Evolutionary conservation across 1,284 basidiomycete species (phyloP).

Genomic region (Fomitopsis betulina): DNA sequence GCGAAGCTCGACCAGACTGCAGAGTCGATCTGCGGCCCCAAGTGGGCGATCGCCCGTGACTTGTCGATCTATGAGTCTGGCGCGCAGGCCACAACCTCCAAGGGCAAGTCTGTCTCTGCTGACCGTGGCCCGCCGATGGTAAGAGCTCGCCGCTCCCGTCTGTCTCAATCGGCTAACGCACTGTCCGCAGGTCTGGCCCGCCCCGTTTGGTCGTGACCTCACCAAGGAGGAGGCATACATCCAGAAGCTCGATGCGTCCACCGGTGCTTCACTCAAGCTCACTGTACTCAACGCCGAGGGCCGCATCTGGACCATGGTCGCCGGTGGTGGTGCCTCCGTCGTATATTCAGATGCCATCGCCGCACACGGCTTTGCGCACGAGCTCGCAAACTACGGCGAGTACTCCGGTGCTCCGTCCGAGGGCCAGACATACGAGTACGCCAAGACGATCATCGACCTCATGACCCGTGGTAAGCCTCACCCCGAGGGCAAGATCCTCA

Average conservation of each 20-base stretch:
- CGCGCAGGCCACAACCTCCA: constrained; percentile 36
- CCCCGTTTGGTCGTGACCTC: constrained; percentile 96
- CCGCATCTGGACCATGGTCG: constrained; percentile 99
- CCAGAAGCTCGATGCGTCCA: constrained; percentile 95
- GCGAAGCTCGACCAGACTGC: constrained; percentile 99
- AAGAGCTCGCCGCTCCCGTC: constrained; percentile 9
- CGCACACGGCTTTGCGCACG: constrained; percentile 93
- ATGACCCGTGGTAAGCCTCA: constrained; percentile 88
- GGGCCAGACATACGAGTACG: constrained; percentile 99
- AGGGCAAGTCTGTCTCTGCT: constrained; percentile 58
- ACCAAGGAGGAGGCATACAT: constrained; percentile 99
- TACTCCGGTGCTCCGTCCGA: constrained; percentile 99
- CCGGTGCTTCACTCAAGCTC: constrained; percentile 96
- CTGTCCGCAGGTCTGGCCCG: constrained; percentile 72
- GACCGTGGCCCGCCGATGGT: constrained; percentile 98
- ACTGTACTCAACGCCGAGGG: constrained; percentile 95
- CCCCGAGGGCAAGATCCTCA: constrained; percentile 93
- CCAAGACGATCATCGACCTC: constrained; percentile 97
- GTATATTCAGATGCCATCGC: constrained; percentile 96
- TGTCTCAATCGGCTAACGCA: too few species aligned
- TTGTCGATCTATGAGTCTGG: constrained; percentile 64
- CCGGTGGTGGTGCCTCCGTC: constrained; percentile 80
- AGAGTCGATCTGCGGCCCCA: constrained; percentile 96
- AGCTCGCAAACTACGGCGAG: constrained; percentile 99
- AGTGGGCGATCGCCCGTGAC: constrained; percentile 98